phyloP scores from a whole-genome alignment of 73 alveolate species.

The Breviolum minutum region DNA sequence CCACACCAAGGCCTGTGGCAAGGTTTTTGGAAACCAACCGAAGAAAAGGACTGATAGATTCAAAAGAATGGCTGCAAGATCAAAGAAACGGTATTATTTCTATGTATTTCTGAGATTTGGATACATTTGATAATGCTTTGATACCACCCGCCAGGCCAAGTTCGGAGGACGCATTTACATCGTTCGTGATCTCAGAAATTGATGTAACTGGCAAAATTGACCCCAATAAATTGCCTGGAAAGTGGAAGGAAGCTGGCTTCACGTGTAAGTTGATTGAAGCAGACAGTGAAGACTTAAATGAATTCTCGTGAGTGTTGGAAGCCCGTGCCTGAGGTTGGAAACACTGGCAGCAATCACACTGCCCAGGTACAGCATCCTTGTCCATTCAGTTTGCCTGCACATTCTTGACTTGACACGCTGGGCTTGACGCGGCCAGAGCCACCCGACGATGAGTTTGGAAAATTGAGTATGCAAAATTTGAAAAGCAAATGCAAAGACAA shows the following conservation, averaged over 20 bases:
- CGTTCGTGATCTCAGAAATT: slow-evolving; percentile 19
- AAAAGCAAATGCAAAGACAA: neutral
- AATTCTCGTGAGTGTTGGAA: neutral
- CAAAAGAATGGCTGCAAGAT: neutral
- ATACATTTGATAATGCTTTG: too few species aligned
- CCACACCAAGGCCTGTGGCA: slow-evolving; percentile 42
- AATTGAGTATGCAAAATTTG: too few species aligned
- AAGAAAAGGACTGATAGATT: neutral
- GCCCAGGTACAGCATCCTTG: neutral
- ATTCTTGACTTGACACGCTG: too few species aligned
- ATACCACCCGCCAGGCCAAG: slow-evolving; percentile 30
- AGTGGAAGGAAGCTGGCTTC: too few species aligned
- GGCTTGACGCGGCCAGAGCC: neutral
- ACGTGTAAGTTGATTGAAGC: neutral
- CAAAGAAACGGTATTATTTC: neutral
- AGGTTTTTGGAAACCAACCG: neutral
- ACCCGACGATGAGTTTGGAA: neutral
- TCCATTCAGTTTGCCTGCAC: too few species aligned
- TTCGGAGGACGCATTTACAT: slow-evolving; percentile 62
- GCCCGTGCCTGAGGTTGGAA: slow-evolving; percentile 46
- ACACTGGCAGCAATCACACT: slow-evolving; percentile 95
- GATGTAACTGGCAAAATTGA: too few species aligned
- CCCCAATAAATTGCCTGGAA: too few species aligned
- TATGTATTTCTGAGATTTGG: neutral
- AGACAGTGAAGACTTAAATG: neutral